Percentiles rank a stretch among this genome's conserved stretches.
These are phyloP conservation scores for Xanthoconium separans DNA, from an alignment of 1,284 basidiomycete species.

Conservation along the genomic window DNA sequence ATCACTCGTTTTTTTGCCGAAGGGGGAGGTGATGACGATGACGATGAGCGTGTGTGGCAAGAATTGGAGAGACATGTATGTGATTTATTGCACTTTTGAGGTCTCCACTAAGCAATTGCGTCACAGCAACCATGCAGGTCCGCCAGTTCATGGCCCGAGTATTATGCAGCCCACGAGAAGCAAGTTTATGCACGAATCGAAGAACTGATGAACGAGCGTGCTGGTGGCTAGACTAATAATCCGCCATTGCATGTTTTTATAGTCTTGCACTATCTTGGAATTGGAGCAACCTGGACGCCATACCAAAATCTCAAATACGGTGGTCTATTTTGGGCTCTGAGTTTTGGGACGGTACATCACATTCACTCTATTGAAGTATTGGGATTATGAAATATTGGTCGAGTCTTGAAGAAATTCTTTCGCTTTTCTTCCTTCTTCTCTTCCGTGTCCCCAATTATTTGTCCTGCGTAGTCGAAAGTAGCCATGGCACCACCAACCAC, in stretches of 20 bases:
- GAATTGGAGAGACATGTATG: constrained; percentile 38
- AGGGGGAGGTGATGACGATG: constrained; percentile 44
- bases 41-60: constrained; percentile 50
- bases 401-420: constrained; percentile 70
- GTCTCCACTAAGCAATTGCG: constrained; percentile 4
- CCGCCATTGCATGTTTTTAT: neutral
- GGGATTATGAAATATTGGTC: constrained; percentile 36
- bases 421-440: constrained; percentile 59
- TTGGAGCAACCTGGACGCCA: neutral
- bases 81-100: neutral
- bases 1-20: constrained; percentile 53
- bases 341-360: constrained; percentile 7
- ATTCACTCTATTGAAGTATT: constrained; percentile 29
- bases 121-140: constrained; percentile 48
- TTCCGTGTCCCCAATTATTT: constrained; percentile 46
- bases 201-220: constrained; percentile 29
- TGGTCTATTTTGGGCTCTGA: constrained; percentile 17
- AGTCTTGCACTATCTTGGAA: constrained; percentile 2
- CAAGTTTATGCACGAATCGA: constrained; percentile 40
- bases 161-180: constrained; percentile 47
- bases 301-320: neutral
- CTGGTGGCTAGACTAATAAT: constrained; percentile 4
- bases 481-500: constrained; percentile 82
- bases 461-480: constrained; percentile 81
- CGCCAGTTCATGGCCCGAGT: constrained; percentile 51